Conservation (phyloP, 129 eudicot genomes). For the carrot (Daucus carota) region DNA sequence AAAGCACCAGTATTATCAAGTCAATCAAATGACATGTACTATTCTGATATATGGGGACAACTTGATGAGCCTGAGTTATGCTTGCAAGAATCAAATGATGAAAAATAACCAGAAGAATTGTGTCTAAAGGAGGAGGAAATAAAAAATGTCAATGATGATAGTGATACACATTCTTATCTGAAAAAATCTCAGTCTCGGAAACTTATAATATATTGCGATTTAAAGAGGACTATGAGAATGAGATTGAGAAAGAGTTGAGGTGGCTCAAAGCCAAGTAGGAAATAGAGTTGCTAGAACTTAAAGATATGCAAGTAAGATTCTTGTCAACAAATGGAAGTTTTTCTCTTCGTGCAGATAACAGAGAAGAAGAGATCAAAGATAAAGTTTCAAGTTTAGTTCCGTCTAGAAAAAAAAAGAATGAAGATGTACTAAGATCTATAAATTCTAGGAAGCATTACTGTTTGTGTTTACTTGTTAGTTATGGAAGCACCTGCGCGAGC, state of each 20-base stretch:
- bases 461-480: background rate
- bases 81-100: constrained; percentile 22
- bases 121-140: background rate
- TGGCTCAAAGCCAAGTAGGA: constrained; percentile 77
- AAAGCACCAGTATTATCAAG: constrained; percentile 52
- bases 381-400: background rate
- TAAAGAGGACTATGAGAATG: constrained; percentile 41
- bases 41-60: constrained; percentile 37
- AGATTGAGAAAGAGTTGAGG: constrained; percentile 47
- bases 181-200: constrained; percentile 7
- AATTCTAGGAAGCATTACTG: constrained; percentile 18
- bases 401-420: constrained; percentile 12
- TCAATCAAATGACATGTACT: constrained; percentile 42
- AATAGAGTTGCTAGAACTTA: constrained; percentile 46
- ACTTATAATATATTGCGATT: constrained; percentile 10
- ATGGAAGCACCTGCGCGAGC: background rate
- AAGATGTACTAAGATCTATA: constrained; percentile 11
- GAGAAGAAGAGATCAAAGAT: constrained; percentile 18
- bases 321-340: constrained; percentile 20
- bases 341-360: constrained; percentile 1
- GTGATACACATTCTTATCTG: background rate
- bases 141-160: background rate
- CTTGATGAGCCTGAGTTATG: constrained; percentile 26
- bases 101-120: constrained; percentile 15
- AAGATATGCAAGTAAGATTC: constrained; percentile 39